Evolutionary conservation across 495 filamentous ascomycete genomes (phyloP), one percentile per base, ranked within the genome.

Genomic region (Penicillium turbatum): DNA sequence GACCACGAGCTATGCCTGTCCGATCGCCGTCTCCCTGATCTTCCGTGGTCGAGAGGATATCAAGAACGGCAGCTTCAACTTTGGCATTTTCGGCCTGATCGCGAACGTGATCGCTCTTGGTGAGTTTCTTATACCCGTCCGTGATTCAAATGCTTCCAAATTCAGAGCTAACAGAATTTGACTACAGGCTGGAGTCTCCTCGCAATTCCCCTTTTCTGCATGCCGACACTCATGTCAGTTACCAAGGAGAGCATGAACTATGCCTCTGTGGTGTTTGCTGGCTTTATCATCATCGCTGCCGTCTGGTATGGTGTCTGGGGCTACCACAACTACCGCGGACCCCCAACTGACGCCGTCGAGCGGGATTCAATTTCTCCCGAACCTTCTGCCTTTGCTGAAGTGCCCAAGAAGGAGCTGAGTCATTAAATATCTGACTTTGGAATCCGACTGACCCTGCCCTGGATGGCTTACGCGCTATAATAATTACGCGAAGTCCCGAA

Each of bases 231-330:
- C 31, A 57, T 53, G 48, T 57, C 65, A 1, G 74, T 80, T 21
- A 68, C 67, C 30, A 38, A 60, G 32, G 46, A 58, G 15, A 69
- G 50, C 24, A 79, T 79, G 69, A 80, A 83, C 59, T 83, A 83
- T 54, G 80, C 81, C 24, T 73, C 66, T 13, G 81, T 81, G 2
- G 81, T 83, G n/a, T 84, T 85, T 62, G 71, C 75, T 40, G 77
- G 75, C 1, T 78, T 81, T 54, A 72, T 77, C n/a, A 35, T 64
- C 31, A 76, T 84, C 44, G 66, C 72, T 19, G 67, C 73, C 16
- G 65, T 76, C 8, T 86, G 83, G 82, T 87, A 88, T 69, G 72
- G 78, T 30, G 70, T 79, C 26, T 80, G 82, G 74, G 83, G 85
- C 26, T 79, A 69, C 48, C 31, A 62, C 27, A 66, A 66, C 53